These are phyloP conservation scores for Cryphonectria radicalis DNA, from an alignment of 2,329 filamentous ascomycete genomes.

Conservation along the genomic window DNA sequence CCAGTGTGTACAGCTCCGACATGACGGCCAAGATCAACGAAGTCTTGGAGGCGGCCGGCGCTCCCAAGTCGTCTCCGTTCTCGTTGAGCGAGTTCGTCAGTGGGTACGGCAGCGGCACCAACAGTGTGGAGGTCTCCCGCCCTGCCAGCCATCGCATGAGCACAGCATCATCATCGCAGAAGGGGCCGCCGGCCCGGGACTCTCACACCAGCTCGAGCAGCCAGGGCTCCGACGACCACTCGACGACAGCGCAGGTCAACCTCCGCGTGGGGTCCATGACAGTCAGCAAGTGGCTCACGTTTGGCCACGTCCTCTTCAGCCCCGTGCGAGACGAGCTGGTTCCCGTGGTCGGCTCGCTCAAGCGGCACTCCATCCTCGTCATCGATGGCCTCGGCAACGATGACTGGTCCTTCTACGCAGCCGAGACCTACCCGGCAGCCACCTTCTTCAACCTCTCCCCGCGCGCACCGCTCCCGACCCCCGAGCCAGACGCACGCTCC, in stretches of 20 bases:
- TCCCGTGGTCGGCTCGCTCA: constrained; percentile 53
- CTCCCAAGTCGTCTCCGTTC: constrained; percentile 50
- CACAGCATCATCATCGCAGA: constrained; percentile 36
- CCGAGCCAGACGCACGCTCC: constrained; percentile 46
- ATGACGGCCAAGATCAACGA: constrained; percentile 58
- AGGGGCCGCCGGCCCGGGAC: constrained; percentile 38
- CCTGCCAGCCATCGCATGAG: constrained; percentile 26
- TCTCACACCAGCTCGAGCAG: constrained; percentile 53
- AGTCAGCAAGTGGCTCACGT: constrained; percentile 86
- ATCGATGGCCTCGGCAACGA: constrained; percentile 85
- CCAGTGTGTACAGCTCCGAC: constrained; percentile 59
- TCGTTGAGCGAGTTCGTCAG: constrained; percentile 49
- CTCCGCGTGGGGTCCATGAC: constrained; percentile 80
- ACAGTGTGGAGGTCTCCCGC: constrained; percentile 32
- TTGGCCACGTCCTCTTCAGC: constrained; percentile 82
- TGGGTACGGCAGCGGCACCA: constrained; percentile 45
- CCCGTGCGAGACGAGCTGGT: constrained; percentile 74
- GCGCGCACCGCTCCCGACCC: constrained; percentile 53
- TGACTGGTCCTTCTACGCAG: constrained; percentile 87
- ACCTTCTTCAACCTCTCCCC: constrained; percentile 78
- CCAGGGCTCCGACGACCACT: constrained; percentile 58
- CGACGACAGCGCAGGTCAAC: constrained; percentile 72
- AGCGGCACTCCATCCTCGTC: constrained; percentile 70
- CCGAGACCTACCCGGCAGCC: constrained; percentile 75
- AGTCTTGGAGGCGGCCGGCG: constrained; percentile 45